phyloP scores from a whole-genome alignment of 1,284 basidiomycete species.

The Pseudozyma hubeiensis region DNA sequence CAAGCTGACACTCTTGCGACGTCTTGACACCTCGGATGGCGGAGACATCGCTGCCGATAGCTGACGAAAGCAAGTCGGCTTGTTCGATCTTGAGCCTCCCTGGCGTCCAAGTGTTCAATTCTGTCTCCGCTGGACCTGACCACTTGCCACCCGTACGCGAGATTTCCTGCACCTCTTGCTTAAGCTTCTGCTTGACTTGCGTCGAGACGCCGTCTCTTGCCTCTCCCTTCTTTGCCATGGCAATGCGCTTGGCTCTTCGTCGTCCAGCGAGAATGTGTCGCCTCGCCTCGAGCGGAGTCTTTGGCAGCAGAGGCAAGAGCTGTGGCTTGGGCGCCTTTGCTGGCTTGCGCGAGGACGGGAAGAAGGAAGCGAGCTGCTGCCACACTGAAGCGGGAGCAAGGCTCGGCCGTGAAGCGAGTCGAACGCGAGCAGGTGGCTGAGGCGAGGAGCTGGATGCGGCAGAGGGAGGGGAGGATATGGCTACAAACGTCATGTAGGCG shows the following conservation, averaged over 20 bases:
- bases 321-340: constrained; percentile 44
- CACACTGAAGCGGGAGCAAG: constrained; percentile 18
- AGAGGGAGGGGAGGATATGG: constrained; percentile 21
- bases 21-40: constrained; percentile 13
- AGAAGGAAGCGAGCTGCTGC: constrained; percentile 18
- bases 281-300: constrained; percentile 67
- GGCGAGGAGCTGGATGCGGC: constrained; percentile 12
- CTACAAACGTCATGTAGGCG: constrained; percentile 70
- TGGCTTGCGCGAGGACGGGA: constrained; percentile 8
- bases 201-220: constrained; percentile 49
- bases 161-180: constrained; percentile 54
- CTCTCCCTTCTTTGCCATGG: constrained; percentile 53
- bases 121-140: constrained; percentile 29
- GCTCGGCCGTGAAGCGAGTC: constrained; percentile 47
- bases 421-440: constrained; percentile 38
- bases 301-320: constrained; percentile 60
- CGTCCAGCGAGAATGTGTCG: constrained; percentile 69
- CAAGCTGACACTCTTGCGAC: constrained; percentile 36
- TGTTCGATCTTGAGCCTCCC: constrained; percentile 35
- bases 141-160: constrained; percentile 38
- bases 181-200: constrained; percentile 52
- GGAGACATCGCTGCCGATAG: constrained; percentile 24
- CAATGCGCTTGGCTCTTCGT: constrained; percentile 65
- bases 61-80: constrained; percentile 27
- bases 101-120: constrained; percentile 28